Conservation (phyloP, 768 basidiomycete genomes). For the Kwoniella dendrophila region DNA sequence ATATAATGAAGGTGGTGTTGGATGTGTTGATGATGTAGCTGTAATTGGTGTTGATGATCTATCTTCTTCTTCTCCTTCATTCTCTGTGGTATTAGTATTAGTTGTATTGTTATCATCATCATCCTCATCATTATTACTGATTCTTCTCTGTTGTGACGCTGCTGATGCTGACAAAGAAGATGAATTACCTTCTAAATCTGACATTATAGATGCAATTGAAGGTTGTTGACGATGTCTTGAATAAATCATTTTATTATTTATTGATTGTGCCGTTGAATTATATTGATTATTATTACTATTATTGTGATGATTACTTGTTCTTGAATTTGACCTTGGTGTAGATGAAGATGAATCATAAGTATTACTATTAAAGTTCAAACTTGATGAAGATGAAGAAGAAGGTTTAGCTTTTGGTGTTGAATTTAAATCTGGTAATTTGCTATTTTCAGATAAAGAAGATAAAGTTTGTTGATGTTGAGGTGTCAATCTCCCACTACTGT, state of each 20-base stretch:
- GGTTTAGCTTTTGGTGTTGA: slow-evolving; percentile 21
- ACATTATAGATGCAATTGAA: slow-evolving; percentile 75
- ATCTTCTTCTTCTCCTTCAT: slow-evolving; percentile 17
- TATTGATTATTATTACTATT: no score
- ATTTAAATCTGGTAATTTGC: slow-evolving; percentile 14
- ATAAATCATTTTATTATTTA: slow-evolving; percentile 39
- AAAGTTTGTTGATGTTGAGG: slow-evolving; percentile 22
- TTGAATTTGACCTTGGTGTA: slow-evolving; percentile 8
- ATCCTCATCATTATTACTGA: slow-evolving; percentile 25
- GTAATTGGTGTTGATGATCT: slow-evolving; percentile 49
- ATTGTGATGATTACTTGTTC: no score
- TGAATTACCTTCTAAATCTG: slow-evolving; percentile 52
- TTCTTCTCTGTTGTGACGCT: not conserved
- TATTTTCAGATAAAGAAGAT: slow-evolving; percentile 31
- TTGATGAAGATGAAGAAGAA: no score
- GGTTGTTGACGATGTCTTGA: slow-evolving; percentile 60
- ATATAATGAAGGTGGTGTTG: slow-evolving; percentile 49
- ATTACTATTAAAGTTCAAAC: slow-evolving; percentile 14
- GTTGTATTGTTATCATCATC: slow-evolving; percentile 4
- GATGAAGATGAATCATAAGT: not conserved
- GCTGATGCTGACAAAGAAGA: not conserved
- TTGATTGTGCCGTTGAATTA: slow-evolving; percentile 35
- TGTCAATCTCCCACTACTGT: slow-evolving; percentile 23
- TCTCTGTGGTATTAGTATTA: no score
- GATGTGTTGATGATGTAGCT: slow-evolving; percentile 56